Base-by-base conservation (phyloP, 2,329 filamentous ascomycete genomes). In the Stachybotrys chlorohalonatus region DNA sequence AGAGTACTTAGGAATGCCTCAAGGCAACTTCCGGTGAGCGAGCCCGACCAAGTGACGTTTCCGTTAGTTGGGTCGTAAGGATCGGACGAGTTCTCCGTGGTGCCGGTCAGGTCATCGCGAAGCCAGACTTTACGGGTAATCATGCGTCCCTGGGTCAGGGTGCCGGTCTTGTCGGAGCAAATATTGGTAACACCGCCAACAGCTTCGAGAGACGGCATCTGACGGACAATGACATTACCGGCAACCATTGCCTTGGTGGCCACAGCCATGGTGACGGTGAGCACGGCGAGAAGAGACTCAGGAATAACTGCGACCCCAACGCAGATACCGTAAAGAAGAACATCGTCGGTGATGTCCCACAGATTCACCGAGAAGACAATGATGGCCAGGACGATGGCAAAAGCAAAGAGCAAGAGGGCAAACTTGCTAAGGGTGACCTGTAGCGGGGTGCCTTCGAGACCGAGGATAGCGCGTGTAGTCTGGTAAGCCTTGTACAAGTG, bases 391-490 rank as follows among this genome's bases (percentile, higher is more conserved):
- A 84, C 62, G 54, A 85, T 73, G 48, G 83, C 91, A 52, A 90
- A 80, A 50, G 78, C 84, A 64, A 95, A 95, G 2, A 95, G 81
- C 4, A 90, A 67, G 48, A 94, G 84, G 31, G 91, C 90, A 64
- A 96, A 86, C 70, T 92, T 90, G 73, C 87, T 90, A 52, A 96
- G 78, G 65, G 89, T 93, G 60, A 87, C 85, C 72, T 95, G 90
- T 49, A 96, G 76, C 1, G 91, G 91, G 1, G 91, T 95, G 52
- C 90, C 90, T 54, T 88, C 79, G 2, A 86, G 69, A 54, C 83
- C 86, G 48, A 89, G 77, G 57, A 88, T 76, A 59, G 78, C 78
- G 49, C 79, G 76, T 53, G 68, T 56, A 52, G 70, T 72, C 55
- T 72, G 70, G 56, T 73, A 73, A 58, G 68, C 70, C 55, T 73